These are phyloP conservation scores for Ampelomyces quisqualis DNA, from an alignment of 2,329 filamentous ascomycete species.

Conservation along the genomic window DNA sequence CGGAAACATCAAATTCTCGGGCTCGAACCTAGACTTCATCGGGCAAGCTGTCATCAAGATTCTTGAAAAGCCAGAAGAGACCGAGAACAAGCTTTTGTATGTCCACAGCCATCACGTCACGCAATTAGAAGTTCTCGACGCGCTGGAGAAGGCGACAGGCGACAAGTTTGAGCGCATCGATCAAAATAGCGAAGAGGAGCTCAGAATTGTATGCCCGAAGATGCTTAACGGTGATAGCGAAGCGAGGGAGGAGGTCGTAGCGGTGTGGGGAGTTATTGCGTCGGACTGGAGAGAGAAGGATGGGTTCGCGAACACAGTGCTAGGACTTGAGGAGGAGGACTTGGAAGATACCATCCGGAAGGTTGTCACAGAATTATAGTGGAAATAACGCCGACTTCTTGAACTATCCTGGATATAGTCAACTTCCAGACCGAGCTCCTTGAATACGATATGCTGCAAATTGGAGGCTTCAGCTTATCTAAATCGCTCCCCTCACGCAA, in stretches of 20 bases:
- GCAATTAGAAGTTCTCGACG: conserved; percentile 60
- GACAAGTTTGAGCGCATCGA: conserved; percentile 53
- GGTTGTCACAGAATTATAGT: conserved; percentile 21
- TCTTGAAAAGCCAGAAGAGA: conserved; percentile 49
- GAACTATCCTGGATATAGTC: neutral
- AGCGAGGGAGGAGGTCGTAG: conserved; percentile 37
- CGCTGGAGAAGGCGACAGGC: conserved; percentile 56
- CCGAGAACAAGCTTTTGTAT: conserved; percentile 59
- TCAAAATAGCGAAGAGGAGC: conserved; percentile 38
- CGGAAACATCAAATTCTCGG: conserved; percentile 57
- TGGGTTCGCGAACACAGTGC: conserved; percentile 34
- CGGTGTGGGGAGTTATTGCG: conserved; percentile 38
- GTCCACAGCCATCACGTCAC: conserved; percentile 60
- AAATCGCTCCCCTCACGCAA: too few species aligned
- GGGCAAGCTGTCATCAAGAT: conserved; percentile 56
- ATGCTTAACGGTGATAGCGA: conserved; percentile 38
- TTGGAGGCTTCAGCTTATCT: too few species aligned
- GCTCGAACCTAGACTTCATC: conserved; percentile 56
- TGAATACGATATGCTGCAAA: too few species aligned
- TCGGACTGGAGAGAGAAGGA: conserved; percentile 37
- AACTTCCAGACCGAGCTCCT: neutral
- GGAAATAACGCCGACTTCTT: neutral
- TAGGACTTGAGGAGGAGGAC: conserved; percentile 36
- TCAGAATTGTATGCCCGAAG: conserved; percentile 29
- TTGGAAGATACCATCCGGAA: conserved; percentile 32